These are phyloP conservation scores for Fomitopsis betulina DNA, from an alignment of 1,284 basidiomycete species.

Conservation along the genomic window DNA sequence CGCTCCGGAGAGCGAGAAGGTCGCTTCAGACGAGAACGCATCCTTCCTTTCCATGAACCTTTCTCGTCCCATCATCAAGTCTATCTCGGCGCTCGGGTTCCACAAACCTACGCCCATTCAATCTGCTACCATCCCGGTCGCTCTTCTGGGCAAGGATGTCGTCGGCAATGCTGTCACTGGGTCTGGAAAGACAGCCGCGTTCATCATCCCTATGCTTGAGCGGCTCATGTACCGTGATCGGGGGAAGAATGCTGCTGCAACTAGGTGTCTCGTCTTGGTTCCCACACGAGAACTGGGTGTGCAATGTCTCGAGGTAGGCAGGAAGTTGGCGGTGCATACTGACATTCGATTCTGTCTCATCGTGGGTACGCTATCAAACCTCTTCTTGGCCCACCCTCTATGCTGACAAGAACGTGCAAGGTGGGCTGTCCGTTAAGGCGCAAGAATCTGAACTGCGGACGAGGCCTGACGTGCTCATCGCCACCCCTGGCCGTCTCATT, in stretches of 20 bases:
- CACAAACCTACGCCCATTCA: slow-evolving; percentile 93
- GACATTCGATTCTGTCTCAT: slow-evolving; percentile 87
- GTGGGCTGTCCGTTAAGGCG: slow-evolving; percentile 87
- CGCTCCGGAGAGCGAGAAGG: slow-evolving; percentile 45
- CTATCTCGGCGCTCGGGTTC: slow-evolving; percentile 80
- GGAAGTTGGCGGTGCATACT: slow-evolving; percentile 80
- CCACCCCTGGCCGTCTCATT: slow-evolving; percentile 94
- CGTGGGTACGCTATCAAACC: slow-evolving; percentile 56
- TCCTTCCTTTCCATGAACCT: slow-evolving; percentile 88
- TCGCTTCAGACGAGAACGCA: slow-evolving; percentile 41
- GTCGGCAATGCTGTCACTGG: slow-evolving; percentile 95
- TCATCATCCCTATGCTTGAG: slow-evolving; percentile 92
- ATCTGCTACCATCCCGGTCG: slow-evolving; percentile 87
- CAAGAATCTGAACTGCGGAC: slow-evolving; percentile 85
- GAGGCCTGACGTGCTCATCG: slow-evolving; percentile 90
- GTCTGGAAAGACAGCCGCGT: slow-evolving; percentile 96
- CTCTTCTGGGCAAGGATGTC: slow-evolving; percentile 90
- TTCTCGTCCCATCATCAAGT: slow-evolving; percentile 85
- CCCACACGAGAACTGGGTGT: slow-evolving; percentile 94
- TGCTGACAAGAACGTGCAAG: slow-evolving; percentile 33
- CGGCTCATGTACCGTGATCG: slow-evolving; percentile 87
- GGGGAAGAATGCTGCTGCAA: slow-evolving; percentile 82
- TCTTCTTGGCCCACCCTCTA: neutral
- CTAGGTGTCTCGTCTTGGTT: slow-evolving; percentile 89
- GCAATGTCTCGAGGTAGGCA: slow-evolving; percentile 91